phyloP scores from a whole-genome alignment of 2,329 filamentous ascomycete genomes.

The Pseudogymnoascus sp. region DNA sequence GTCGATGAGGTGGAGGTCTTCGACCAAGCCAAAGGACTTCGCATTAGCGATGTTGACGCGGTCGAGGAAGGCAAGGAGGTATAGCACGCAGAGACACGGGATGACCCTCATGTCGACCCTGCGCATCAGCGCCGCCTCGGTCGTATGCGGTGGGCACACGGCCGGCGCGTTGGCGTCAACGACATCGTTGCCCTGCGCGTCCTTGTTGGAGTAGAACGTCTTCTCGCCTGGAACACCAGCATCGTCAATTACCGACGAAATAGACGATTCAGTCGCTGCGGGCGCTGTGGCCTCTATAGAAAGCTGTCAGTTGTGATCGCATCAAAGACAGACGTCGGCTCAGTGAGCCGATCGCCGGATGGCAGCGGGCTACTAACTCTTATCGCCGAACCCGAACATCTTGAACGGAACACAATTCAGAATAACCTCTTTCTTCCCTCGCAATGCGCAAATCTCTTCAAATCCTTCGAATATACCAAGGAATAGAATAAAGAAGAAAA shows the following conservation, averaged over 20 bases:
- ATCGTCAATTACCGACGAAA: neutral
- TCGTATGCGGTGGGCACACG: constrained; percentile 27
- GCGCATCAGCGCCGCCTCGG: constrained; percentile 54
- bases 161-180: constrained; percentile 23
- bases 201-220: neutral
- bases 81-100: constrained; percentile 64
- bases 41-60: constrained; percentile 77
- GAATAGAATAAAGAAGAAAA: neutral
- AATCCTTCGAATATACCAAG: neutral
- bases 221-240: neutral
- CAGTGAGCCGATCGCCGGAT: neutral
- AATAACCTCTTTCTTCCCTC: neutral
- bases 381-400: constrained; percentile 7
- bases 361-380: neutral
- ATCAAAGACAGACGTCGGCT: neutral
- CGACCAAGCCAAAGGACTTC: constrained; percentile 53
- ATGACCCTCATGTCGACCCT: constrained; percentile 65
- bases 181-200: neutral
- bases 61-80: constrained; percentile 60
- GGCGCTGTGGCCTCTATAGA: neutral
- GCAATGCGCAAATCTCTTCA: neutral
- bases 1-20: constrained; percentile 48
- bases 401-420: neutral
- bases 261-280: neutral
- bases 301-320: neutral